phyloP scores from a whole-genome alignment of 805 yeast species.

The Sugiyamaella boreocaroliniensis region DNA sequence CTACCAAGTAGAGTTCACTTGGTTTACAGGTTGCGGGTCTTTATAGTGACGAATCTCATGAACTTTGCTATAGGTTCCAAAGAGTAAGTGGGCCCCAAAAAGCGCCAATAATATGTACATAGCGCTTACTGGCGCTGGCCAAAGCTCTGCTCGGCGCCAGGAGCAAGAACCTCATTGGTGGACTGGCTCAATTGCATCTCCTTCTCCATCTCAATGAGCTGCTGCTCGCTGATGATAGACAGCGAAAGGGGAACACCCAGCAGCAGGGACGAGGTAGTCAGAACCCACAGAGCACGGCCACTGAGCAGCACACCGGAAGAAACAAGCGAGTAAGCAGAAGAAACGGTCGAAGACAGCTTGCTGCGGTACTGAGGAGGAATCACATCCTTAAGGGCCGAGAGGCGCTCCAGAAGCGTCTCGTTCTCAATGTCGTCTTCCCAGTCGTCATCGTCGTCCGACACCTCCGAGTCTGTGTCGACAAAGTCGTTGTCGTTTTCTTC shows the following conservation, averaged over 20 bases:
- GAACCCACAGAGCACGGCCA: slow-evolving; percentile 77
- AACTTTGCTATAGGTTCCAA: not conserved
- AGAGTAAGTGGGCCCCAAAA: no score
- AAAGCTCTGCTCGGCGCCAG: slow-evolving; percentile 33
- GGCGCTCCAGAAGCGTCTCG: slow-evolving; percentile 82
- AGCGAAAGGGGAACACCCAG: slow-evolving; percentile 90
- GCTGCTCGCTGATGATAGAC: slow-evolving; percentile 86
- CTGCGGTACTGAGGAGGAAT: slow-evolving; percentile 82
- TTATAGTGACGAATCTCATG: not conserved
- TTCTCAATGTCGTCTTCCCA: slow-evolving; percentile 57
- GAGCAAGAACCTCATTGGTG: slow-evolving; percentile 29
- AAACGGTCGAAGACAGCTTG: slow-evolving; percentile 32
- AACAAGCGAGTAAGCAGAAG: slow-evolving; percentile 31
- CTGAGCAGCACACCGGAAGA: slow-evolving; percentile 49
- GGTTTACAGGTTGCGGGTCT: no score
- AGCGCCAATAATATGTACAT: not conserved
- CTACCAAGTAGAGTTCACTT: no score
- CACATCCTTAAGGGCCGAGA: slow-evolving; percentile 85
- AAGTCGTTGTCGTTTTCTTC: slow-evolving; percentile 36
- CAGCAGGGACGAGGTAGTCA: slow-evolving; percentile 75
- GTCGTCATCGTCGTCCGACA: slow-evolving; percentile 37
- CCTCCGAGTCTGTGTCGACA: slow-evolving; percentile 50
- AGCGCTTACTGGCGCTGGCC: slow-evolving; percentile 19
- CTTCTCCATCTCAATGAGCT: slow-evolving; percentile 88
- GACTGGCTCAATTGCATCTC: slow-evolving; percentile 53